phyloP scores from a whole-genome alignment of 176 grass and related monocot species.

The Saccharum spontaneum region DNA sequence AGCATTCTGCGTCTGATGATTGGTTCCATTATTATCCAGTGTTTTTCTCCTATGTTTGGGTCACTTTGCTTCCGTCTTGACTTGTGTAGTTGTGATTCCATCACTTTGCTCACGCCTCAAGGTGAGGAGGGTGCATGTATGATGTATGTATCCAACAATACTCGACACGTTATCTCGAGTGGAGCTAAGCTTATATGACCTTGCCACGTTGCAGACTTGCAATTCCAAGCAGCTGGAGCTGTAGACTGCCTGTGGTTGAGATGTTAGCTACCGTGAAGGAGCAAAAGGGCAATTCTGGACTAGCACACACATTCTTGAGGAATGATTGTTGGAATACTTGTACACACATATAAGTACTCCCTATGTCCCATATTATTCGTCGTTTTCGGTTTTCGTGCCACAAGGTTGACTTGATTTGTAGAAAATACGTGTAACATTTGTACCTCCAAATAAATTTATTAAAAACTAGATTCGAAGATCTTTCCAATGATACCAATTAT shows the following conservation, averaged over 20 bases:
- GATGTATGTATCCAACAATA: background rate
- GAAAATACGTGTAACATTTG: too few species aligned
- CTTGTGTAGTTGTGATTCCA: background rate
- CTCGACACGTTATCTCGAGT: background rate
- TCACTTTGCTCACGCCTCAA: background rate
- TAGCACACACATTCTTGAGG: background rate
- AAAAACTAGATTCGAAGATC: too few species aligned
- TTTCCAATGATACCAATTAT: too few species aligned
- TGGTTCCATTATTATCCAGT: background rate
- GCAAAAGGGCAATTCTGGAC: slow-evolving; percentile 8
- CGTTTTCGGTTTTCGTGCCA: too few species aligned
- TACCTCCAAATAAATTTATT: too few species aligned
- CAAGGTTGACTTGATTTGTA: too few species aligned
- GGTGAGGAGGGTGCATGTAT: background rate
- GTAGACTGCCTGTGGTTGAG: background rate
- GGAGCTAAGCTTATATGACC: background rate
- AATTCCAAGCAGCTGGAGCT: background rate
- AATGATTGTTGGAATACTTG: slow-evolving; percentile 9
- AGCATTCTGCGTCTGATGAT: background rate
- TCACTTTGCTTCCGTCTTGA: background rate
- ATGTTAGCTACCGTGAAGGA: background rate
- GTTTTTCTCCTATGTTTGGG: background rate
- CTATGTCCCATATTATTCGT: too few species aligned
- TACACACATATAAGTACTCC: background rate
- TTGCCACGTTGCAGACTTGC: background rate